Evolutionary conservation across 192 early-diverging fungal species (phyloP).

Genomic region (Funneliformis mosseae): DNA sequence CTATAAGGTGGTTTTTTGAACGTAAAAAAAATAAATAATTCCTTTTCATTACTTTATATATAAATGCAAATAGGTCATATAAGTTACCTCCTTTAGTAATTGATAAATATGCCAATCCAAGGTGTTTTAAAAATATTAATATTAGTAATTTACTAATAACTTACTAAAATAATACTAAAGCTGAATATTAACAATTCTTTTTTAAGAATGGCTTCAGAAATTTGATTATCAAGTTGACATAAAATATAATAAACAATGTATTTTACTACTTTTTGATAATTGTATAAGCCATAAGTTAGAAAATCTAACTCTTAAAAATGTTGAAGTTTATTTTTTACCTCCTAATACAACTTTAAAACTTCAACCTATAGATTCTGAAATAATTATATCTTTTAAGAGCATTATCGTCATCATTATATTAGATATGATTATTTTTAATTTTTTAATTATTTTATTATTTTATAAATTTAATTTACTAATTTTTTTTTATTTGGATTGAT

Average conservation of each 20-base stretch:
- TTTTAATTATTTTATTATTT: neutral
- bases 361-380: neutral
- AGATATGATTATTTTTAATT: neutral
- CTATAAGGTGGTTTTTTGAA: slow-evolving; percentile 1
- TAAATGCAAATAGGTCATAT: slow-evolving; percentile 28
- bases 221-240: slow-evolving; percentile 24
- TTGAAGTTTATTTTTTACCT: slow-evolving; percentile 6
- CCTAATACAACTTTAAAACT: slow-evolving; percentile 6
- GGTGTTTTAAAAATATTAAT: slow-evolving; percentile 28
- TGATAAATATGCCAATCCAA: slow-evolving; percentile 31
- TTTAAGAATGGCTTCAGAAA: slow-evolving; percentile 23
- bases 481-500: neutral
- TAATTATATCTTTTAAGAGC: slow-evolving; percentile 17
- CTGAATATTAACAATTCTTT: slow-evolving; percentile 22
- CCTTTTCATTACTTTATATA: slow-evolving; percentile 27
- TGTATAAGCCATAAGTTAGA: slow-evolving; percentile 27
- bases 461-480: neutral
- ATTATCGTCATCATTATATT: neutral
- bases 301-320: slow-evolving; percentile 2
- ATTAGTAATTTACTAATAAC: slow-evolving; percentile 17
- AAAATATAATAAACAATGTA: neutral
- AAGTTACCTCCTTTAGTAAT: slow-evolving; percentile 24
- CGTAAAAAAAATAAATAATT: slow-evolving; percentile 23
- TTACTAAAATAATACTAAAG: slow-evolving; percentile 21
- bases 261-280: slow-evolving; percentile 23